phyloP scores from a whole-genome alignment of 208 protist species.

The Acanthamoeba healyi region DNA sequence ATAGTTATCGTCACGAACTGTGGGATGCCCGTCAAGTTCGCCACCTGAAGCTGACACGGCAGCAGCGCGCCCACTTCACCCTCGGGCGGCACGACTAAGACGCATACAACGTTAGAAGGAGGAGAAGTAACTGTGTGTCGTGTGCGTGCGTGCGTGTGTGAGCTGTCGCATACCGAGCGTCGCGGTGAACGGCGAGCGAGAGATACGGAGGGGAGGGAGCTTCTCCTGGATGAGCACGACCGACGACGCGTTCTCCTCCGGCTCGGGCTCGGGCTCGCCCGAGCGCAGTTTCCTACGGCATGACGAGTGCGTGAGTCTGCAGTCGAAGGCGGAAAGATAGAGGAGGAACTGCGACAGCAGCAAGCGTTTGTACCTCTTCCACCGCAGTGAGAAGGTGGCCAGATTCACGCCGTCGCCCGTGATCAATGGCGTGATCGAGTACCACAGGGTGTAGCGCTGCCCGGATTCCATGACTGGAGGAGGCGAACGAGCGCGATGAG shows the following conservation, averaged over 20 bases:
- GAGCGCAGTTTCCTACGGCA: background rate
- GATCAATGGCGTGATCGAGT: background rate
- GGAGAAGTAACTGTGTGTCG: background rate
- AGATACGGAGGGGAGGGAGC: background rate
- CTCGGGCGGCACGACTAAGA: background rate
- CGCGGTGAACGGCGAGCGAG: background rate
- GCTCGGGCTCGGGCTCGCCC: background rate
- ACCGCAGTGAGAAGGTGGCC: conserved; percentile 13
- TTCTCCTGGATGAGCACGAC: conserved; percentile 11
- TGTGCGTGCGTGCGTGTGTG: too few relatives aligned
- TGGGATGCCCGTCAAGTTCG: background rate
- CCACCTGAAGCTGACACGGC: background rate
- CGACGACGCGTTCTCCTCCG: background rate
- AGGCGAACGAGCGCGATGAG: background rate
- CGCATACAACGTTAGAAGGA: background rate
- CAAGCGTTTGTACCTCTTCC: too few relatives aligned
- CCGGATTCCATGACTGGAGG: background rate
- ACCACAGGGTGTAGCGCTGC: conserved; percentile 34
- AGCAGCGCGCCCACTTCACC: conserved; percentile 9
- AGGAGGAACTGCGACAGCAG: too few relatives aligned
- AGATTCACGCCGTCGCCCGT: conserved; percentile 4
- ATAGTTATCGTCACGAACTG: conserved; percentile 24
- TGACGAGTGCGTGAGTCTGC: too few relatives aligned
- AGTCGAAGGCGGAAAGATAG: too few relatives aligned
- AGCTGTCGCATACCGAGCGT: background rate